Percentiles rank a stretch among this genome's conserved stretches.
Conservation (phyloP, 768 basidiomycete genomes). For the Gloeophyllum trabeum region DNA sequence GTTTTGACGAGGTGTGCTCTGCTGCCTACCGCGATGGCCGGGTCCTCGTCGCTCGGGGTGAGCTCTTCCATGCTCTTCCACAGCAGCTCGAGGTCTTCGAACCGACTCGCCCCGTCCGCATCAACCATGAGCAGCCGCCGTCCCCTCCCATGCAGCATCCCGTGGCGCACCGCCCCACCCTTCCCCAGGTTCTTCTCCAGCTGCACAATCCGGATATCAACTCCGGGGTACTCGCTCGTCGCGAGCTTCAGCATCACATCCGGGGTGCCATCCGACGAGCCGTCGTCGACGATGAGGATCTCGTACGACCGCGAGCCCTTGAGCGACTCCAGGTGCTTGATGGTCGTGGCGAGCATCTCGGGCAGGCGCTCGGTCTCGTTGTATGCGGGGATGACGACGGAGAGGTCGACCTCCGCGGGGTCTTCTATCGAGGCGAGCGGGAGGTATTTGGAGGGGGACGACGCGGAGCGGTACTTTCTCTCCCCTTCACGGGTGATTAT, state of each 20-base stretch:
- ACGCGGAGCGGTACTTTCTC: slow-evolving; percentile 49
- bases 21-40: slow-evolving; percentile 71
- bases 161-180: slow-evolving; percentile 88
- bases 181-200: slow-evolving; percentile 81
- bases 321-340: slow-evolving; percentile 45
- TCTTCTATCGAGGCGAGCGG: slow-evolving; percentile 48
- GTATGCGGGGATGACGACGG: slow-evolving; percentile 83
- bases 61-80: slow-evolving; percentile 66
- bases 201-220: slow-evolving; percentile 67
- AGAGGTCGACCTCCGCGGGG: slow-evolving; percentile 53
- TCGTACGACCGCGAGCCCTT: slow-evolving; percentile 48
- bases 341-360: slow-evolving; percentile 67
- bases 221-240: slow-evolving; percentile 30
- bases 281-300: slow-evolving; percentile 86
- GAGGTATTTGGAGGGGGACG: slow-evolving; percentile 39
- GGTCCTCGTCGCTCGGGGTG: slow-evolving; percentile 33
- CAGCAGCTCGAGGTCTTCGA: slow-evolving; percentile 72
- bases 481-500: slow-evolving; percentile 58
- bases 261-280: slow-evolving; percentile 69
- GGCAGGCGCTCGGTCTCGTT: slow-evolving; percentile 84
- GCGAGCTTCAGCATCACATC: slow-evolving; percentile 55
- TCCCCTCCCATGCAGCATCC: slow-evolving; percentile 77
- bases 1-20: slow-evolving; percentile 88
- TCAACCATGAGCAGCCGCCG: slow-evolving; percentile 81
- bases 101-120: slow-evolving; percentile 87